Percentiles rank a stretch among this genome's conserved stretches.
phyloP scores from a whole-genome alignment of 495 filamentous ascomycete species.

The Xylaria cubensis region DNA sequence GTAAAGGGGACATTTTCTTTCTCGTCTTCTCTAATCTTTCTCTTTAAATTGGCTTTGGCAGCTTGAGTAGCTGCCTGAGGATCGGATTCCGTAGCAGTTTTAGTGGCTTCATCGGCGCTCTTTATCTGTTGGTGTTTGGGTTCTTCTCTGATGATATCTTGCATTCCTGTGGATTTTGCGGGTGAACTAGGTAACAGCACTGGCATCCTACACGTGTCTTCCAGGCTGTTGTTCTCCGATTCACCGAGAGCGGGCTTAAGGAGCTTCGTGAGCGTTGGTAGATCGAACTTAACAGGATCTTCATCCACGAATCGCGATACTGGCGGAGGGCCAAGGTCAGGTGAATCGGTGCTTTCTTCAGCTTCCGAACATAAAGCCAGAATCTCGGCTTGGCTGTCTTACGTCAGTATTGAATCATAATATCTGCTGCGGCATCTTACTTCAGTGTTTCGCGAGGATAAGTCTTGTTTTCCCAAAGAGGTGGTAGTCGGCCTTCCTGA shows the following conservation, averaged over 20 bases:
- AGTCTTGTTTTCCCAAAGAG: constrained; percentile 82
- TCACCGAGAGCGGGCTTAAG: constrained; percentile 28
- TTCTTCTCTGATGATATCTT: constrained; percentile 28
- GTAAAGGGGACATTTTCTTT: constrained; percentile 39
- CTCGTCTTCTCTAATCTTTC: constrained; percentile 43
- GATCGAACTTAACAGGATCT: constrained; percentile 64
- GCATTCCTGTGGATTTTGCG: constrained; percentile 27
- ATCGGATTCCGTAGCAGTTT: constrained; percentile 31
- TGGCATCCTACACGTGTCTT: constrained; percentile 29
- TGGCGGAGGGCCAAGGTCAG: constrained; percentile 70
- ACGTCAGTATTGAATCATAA: constrained; percentile 33
- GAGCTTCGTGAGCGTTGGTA: constrained; percentile 31
- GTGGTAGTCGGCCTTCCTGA: constrained; percentile 73
- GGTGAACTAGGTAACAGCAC: constrained; percentile 30
- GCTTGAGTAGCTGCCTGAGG: constrained; percentile 24
- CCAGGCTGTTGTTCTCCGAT: constrained; percentile 31
- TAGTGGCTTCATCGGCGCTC: constrained; percentile 37
- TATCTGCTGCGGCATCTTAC: constrained; percentile 52
- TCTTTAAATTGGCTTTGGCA: constrained; percentile 39
- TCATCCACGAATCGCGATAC: constrained; percentile 70
- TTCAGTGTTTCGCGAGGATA: constrained; percentile 77
- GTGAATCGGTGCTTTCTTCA: constrained; percentile 61
- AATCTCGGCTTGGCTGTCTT: constrained; percentile 51
- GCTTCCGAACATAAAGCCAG: constrained; percentile 57
- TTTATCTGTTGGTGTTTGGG: not conserved